A percentile compares a stretch with the other conserved stretches of the same genome.
Conservation (phyloP, 2,329 filamentous ascomycete species). For the Reticulascus tulasneorum region DNA sequence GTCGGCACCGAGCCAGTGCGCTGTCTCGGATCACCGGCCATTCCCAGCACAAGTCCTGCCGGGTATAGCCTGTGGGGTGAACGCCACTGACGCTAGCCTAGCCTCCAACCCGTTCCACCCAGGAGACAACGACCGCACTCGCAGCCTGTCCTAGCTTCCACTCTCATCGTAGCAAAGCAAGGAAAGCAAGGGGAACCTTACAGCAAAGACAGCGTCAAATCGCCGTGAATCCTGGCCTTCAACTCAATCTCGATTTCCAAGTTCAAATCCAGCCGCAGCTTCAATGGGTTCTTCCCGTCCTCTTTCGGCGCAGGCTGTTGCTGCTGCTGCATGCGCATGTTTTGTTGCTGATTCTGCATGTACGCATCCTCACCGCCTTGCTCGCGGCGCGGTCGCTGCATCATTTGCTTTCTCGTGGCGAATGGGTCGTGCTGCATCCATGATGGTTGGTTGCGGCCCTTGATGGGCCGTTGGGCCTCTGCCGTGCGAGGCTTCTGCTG, state of each 20-base stretch:
- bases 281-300: constrained; percentile 17
- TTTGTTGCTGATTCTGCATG: constrained; percentile 21
- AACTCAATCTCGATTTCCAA: constrained; percentile 76
- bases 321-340: constrained; percentile 23
- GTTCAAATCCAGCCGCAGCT: constrained; percentile 52
- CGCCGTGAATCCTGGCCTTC: constrained; percentile 75
- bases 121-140: too few species aligned
- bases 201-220: constrained; percentile 70
- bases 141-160: too few species aligned
- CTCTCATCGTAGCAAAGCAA: too few species aligned
- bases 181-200: constrained; percentile 32
- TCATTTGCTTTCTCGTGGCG: constrained; percentile 4
- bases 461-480: constrained; percentile 1
- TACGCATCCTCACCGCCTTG: constrained; percentile 12
- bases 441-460: neutral
- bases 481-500: constrained; percentile 3
- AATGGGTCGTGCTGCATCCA: constrained; percentile 4
- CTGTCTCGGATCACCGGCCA: too few species aligned
- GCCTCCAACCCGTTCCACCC: too few species aligned
- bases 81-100: too few species aligned
- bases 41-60: too few species aligned
- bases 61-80: too few species aligned
- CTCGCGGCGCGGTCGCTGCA: constrained; percentile 4
- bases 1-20: too few species aligned
- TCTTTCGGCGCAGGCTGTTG: constrained; percentile 18